Conservation (phyloP, 2,329 filamentous ascomycete genomes). For the Neurospora sp. region DNA sequence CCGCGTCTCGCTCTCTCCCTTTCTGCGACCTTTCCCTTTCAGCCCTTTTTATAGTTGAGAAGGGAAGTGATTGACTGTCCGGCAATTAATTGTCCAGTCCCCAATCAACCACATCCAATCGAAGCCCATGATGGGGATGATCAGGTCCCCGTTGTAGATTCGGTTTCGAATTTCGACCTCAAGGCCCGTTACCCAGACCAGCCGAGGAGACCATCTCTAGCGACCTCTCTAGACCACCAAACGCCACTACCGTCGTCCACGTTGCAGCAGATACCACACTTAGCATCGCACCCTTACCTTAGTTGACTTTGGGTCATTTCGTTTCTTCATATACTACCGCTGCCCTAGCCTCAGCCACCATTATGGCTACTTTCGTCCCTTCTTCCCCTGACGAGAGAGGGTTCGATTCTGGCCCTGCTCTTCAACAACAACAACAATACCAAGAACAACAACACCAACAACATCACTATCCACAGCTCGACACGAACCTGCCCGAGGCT, state of each 20-base stretch:
- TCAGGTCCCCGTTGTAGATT: not conserved
- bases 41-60: not conserved
- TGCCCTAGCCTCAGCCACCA: conserved; percentile 5
- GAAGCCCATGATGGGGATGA: conserved; percentile 9
- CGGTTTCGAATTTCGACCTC: not conserved
- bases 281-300: not conserved
- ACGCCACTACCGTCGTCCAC: not conserved
- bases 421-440: not conserved
- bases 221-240: not conserved
- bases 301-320: not conserved
- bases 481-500: not conserved
- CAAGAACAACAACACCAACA: not conserved
- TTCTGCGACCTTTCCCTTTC: conserved; percentile 4
- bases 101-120: conserved; percentile 10
- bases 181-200: conserved; percentile 8
- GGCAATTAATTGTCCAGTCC: conserved; percentile 4
- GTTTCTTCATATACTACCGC: conserved; percentile 3
- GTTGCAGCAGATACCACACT: not conserved
- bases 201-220: not conserved
- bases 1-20: not conserved
- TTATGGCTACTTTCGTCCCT: conserved; percentile 14
- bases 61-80: conserved; percentile 6
- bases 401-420: conserved; percentile 1
- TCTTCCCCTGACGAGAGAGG: conserved; percentile 1
- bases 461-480: not conserved